These are phyloP conservation scores for Trichoderma lentiforme DNA, from an alignment of 2,329 filamentous ascomycete species.

Conservation along the genomic window DNA sequence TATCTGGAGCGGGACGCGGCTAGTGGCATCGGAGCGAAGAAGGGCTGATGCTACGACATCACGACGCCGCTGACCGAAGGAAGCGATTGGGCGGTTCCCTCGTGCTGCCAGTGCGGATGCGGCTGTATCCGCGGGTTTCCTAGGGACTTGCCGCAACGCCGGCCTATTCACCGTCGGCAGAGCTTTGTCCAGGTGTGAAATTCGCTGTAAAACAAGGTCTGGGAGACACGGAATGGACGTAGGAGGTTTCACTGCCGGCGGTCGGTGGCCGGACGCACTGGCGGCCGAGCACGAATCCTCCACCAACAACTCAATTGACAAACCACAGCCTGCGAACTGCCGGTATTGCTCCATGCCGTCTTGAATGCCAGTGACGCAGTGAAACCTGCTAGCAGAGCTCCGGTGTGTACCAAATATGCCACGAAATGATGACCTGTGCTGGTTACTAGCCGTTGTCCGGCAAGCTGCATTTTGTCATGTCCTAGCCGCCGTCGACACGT, in stretches of 20 bases:
- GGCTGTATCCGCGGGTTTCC: constrained; percentile 5
- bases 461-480: constrained; percentile 3
- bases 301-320: neutral
- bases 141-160: neutral
- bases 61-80: neutral
- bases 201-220: neutral
- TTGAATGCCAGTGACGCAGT: neutral
- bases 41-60: neutral
- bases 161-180: neutral
- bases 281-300: constrained; percentile 5
- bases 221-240: neutral
- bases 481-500: constrained; percentile 9
- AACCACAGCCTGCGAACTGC: neutral
- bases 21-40: neutral
- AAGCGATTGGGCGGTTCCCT: neutral
- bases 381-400: constrained; percentile 7
- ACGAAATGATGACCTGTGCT: neutral
- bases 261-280: neutral
- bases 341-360: neutral
- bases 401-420: neutral
- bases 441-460: neutral
- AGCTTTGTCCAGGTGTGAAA: neutral
- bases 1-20: neutral
- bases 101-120: neutral
- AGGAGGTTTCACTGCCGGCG: neutral